Evolutionary conservation across 768 basidiomycete species (phyloP).

Genomic region (Neoboletus magnificus): DNA sequence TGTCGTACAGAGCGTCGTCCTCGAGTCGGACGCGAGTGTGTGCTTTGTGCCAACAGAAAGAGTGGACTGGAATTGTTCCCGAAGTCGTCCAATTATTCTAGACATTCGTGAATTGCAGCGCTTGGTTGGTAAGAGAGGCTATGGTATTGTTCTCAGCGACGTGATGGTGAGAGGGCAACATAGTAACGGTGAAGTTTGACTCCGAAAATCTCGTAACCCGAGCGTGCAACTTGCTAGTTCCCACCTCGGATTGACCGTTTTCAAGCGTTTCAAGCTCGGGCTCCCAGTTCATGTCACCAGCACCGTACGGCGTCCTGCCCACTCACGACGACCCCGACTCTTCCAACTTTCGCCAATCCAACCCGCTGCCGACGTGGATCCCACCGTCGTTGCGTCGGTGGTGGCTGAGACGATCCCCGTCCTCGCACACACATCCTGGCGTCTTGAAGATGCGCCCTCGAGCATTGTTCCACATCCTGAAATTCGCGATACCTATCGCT

Average conservation of each 20-base stretch:
- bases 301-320: slow-evolving; percentile 8
- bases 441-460: slow-evolving; percentile 29
- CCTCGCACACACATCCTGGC: not conserved
- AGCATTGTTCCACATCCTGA: slow-evolving; percentile 38
- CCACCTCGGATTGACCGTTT: not conserved
- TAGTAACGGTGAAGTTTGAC: too few relatives aligned
- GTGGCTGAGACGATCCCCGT: slow-evolving; percentile 4
- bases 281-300: slow-evolving; percentile 5
- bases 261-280: not conserved
- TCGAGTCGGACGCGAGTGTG: not conserved
- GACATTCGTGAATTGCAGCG: slow-evolving; percentile 1
- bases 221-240: too few relatives aligned
- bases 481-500: slow-evolving; percentile 40
- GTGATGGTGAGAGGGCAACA: too few relatives aligned
- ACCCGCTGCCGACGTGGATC: not conserved
- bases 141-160: too few relatives aligned
- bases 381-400: slow-evolving; percentile 1
- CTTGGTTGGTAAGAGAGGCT: too few relatives aligned
- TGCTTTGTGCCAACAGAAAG: not conserved
- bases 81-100: slow-evolving; percentile 1
- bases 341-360: not conserved
- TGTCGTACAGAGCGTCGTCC: slow-evolving; percentile 5
- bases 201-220: too few relatives aligned
- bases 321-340: slow-evolving; percentile 10
- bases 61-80: not conserved